phyloP scores from a whole-genome alignment of 805 yeast genomes.

The Zygoascus ofunaensis region DNA sequence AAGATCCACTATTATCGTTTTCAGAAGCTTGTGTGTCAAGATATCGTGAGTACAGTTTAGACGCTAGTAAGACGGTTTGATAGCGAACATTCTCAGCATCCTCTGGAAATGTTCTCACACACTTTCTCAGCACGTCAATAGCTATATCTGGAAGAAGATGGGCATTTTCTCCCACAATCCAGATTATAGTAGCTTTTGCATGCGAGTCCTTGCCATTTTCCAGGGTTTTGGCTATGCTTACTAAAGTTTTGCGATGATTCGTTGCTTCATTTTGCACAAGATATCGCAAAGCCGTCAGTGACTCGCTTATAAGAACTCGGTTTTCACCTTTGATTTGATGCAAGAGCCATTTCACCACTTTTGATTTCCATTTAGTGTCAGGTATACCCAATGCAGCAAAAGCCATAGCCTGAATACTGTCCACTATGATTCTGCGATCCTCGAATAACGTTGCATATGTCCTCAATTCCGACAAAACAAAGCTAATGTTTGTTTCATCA shows the following conservation, averaged over 20 bases:
- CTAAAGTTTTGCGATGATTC: conserved; percentile 45
- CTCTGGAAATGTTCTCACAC: conserved; percentile 40
- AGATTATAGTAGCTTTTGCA: conserved; percentile 76
- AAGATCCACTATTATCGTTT: conserved; percentile 18
- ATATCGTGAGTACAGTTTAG: conserved; percentile 57
- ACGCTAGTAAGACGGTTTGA: conserved; percentile 63
- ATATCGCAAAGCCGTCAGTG: conserved; percentile 62
- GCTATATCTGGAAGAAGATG: conserved; percentile 41
- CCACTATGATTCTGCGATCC: conserved; percentile 28
- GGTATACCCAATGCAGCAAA: conserved; percentile 38
- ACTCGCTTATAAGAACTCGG: conserved; percentile 43
- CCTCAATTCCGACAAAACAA: conserved; percentile 54
- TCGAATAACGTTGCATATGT: conserved; percentile 36
- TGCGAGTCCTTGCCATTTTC: conserved; percentile 18
- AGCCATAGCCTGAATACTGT: conserved; percentile 55
- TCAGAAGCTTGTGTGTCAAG: conserved; percentile 33
- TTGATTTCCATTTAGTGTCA: conserved; percentile 31
- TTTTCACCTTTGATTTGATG: conserved; percentile 34
- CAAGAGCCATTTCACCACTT: conserved; percentile 55
- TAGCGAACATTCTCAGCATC: conserved; percentile 54
- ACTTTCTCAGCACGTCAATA: conserved; percentile 63
- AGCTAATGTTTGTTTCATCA: conserved; percentile 41
- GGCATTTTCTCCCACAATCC: conserved; percentile 85
- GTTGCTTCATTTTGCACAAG: conserved; percentile 56
- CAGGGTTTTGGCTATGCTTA: conserved; percentile 35